Evolutionary conservation across 352 stramenopile species (phyloP).

Genomic region (Globisporangium lucens): DNA sequence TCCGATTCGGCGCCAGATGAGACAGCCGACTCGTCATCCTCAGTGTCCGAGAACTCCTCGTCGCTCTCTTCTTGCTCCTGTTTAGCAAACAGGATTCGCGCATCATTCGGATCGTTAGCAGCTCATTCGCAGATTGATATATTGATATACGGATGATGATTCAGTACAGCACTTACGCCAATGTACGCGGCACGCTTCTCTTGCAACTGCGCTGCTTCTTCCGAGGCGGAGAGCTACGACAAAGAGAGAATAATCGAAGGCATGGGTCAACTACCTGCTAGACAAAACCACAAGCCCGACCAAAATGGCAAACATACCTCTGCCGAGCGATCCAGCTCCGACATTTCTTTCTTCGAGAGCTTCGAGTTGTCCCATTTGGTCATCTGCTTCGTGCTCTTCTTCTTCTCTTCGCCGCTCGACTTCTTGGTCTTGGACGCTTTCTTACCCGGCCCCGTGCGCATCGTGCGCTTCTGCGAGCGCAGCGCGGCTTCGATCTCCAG

Average conservation of each 20-base stretch:
- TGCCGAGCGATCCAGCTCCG: conserved; percentile 67
- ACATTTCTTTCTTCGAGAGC: conserved; percentile 80
- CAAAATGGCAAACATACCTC: conserved; percentile 30
- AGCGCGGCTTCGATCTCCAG: conserved; percentile 49
- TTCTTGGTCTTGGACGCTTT: conserved; percentile 61
- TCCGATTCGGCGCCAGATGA: conserved; percentile 75
- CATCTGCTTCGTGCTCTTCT: conserved; percentile 76
- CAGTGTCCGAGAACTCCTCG: conserved; percentile 60
- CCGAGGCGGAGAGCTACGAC: conserved; percentile 51
- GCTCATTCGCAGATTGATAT: not conserved
- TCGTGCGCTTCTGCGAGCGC: conserved; percentile 41
- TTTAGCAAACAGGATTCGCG: not conserved
- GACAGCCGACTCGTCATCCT: conserved; percentile 54
- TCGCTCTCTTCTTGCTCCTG: conserved; percentile 72
- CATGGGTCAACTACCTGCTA: not conserved
- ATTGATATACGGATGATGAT: not conserved
- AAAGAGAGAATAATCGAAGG: not conserved
- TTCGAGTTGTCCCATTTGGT: conserved; percentile 85
- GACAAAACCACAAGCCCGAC: not conserved
- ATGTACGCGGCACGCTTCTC: conserved; percentile 82
- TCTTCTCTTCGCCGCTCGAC: conserved; percentile 29
- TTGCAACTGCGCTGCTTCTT: conserved; percentile 66
- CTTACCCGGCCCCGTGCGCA: conserved; percentile 60
- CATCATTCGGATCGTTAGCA: not conserved
- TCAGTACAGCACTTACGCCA: conserved; percentile 42